A percentile compares a stretch with the other conserved stretches of the same genome.
phyloP scores from a whole-genome alignment of 2,329 filamentous ascomycete genomes.

The Arthrinium puccinioides region DNA sequence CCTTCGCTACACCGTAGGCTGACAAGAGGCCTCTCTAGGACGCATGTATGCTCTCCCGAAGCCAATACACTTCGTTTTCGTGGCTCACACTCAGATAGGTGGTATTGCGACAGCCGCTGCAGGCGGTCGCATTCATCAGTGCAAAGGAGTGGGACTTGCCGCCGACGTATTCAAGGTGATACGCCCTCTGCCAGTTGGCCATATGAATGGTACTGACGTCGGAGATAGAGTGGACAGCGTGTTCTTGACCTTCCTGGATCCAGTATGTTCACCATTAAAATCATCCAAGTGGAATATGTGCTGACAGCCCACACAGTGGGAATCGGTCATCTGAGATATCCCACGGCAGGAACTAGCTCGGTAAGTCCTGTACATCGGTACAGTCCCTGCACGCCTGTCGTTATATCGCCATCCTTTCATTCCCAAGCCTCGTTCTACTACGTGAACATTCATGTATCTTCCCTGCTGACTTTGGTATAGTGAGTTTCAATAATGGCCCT shows the following conservation, averaged over 20 bases:
- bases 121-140: constrained; percentile 52
- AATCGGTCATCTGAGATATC: constrained; percentile 3
- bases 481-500: too few species aligned
- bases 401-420: neutral
- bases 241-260: constrained; percentile 54
- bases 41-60: too few species aligned
- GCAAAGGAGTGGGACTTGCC: constrained; percentile 73
- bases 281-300: constrained; percentile 33
- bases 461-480: too few species aligned
- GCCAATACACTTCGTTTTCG: constrained; percentile 43
- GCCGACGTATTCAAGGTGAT: constrained; percentile 58
- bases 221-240: constrained; percentile 58
- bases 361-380: constrained; percentile 33
- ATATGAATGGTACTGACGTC: too few species aligned
- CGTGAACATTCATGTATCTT: too few species aligned
- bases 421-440: too few species aligned
- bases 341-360: constrained; percentile 60
- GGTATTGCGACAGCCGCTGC: constrained; percentile 65
- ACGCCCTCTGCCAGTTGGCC: too few species aligned
- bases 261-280: neutral
- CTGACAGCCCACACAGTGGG: constrained; percentile 39
- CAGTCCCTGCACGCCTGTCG: neutral
- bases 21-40: too few species aligned
- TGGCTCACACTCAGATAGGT: constrained; percentile 46
- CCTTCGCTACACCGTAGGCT: too few species aligned